Evolutionary conservation across 139 green algal species (phyloP), one percentile per base, ranked within the genome.

Genomic region (Coelastrella sp.): DNA sequence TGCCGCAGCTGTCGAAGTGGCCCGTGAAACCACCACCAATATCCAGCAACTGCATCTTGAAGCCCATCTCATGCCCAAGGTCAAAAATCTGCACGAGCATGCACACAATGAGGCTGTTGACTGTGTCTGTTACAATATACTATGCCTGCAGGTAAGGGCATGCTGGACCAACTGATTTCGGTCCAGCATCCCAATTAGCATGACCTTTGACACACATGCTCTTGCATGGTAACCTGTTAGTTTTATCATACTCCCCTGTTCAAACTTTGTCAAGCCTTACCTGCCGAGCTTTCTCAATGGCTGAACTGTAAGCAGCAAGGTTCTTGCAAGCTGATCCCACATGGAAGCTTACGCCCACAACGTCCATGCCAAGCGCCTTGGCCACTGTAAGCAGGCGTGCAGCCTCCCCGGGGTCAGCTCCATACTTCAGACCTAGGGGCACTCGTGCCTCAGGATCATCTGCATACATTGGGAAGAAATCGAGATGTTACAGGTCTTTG

Each of bases 271-370:
- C n/a, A n/a, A 64, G 2, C 53, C 0, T 64, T 64, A 86, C 86
- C 83, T 86, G 62, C 40, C 84, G 79, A 0, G 94, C 91, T 9
- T 86, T 81, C 53, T 88, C 80, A 62, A 98, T 97, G 21, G 94
- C 97, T 6, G 88, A 85, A 3, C 83, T 82, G 73, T 97, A 98
- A 35, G 96, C 91, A 2, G 83, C 87, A 8, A 96, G 91, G 90
- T 98, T 95, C 68, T 92, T 93, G 74, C 92, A 94, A 23, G 94
- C 97, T 48, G 86, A 95, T 84, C 97, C 97, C 4, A 99, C 97
- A 89, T 99, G 97, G 94, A 99, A 99, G 30, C 91, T 94, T 1
- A 99, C 93, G 60, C 97, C 97, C 30, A 94, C 92, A 19, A 99
- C 92, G 5, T 91, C 32, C 38, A 98, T 81, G 35, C 89, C 89